phyloP scores from a whole-genome alignment of 352 stramenopile genomes.

The Paralagenidium karlingii region DNA sequence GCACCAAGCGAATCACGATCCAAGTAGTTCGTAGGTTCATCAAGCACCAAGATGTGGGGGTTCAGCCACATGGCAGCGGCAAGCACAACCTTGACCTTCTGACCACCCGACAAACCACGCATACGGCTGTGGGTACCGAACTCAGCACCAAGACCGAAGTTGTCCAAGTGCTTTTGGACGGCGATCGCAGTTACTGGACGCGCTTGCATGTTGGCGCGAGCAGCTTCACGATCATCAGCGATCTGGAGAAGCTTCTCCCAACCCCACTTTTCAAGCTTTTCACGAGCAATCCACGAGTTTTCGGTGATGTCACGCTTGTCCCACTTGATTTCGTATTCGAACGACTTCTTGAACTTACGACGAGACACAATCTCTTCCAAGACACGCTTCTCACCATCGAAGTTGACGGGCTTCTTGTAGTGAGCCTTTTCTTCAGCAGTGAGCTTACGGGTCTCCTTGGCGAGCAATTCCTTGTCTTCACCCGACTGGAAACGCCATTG shows the following conservation, averaged over 20 bases:
- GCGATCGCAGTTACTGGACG: conserved; percentile 90
- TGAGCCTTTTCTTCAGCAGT: conserved; percentile 87
- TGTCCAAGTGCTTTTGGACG: conserved; percentile 95
- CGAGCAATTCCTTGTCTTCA: conserved; percentile 86
- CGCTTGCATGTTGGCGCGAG: conserved; percentile 87
- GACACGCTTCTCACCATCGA: conserved; percentile 84
- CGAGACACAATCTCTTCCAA: conserved; percentile 87
- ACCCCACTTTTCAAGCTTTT: conserved; percentile 94
- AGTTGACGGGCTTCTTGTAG: conserved; percentile 92
- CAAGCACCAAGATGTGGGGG: conserved; percentile 90
- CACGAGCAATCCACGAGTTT: conserved; percentile 91
- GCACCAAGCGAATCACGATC: conserved; percentile 95
- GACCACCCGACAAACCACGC: conserved; percentile 93
- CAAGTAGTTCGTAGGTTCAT: conserved; percentile 95
- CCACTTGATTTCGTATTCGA: conserved; percentile 98
- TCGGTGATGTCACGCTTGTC: conserved; percentile 88
- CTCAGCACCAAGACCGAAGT: conserved; percentile 93
- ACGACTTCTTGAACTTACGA: conserved; percentile 89
- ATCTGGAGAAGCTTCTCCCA: conserved; percentile 96
- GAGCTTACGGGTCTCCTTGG: conserved; percentile 87
- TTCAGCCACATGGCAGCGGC: conserved; percentile 95
- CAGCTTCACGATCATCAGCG: conserved; percentile 91
- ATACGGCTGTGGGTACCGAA: conserved; percentile 98
- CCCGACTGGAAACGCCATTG: conserved; percentile 93
- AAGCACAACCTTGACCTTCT: conserved; percentile 99